A percentile compares a stretch with the other conserved stretches of the same genome.
phyloP scores from a whole-genome alignment of 176 grass and related monocot species.

The Panicum miliaceum region DNA sequence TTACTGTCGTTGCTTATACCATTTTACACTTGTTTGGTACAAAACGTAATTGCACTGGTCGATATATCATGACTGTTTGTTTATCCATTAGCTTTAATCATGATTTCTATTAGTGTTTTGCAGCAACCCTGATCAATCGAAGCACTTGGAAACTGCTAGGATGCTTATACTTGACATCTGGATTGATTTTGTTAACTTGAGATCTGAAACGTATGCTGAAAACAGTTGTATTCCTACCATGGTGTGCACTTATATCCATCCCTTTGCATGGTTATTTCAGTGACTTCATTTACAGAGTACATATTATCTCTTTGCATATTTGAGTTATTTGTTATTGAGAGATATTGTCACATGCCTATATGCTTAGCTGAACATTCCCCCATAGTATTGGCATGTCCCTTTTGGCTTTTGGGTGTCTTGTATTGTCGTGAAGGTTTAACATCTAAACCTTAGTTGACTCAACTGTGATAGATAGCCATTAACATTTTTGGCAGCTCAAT shows the following conservation, averaged over 20 bases:
- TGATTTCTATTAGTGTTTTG: conserved; percentile 41
- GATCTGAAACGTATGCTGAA: conserved; percentile 92
- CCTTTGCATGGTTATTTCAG: conserved; percentile 9
- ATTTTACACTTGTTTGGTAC: conserved; percentile 7
- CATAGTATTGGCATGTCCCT: not conserved
- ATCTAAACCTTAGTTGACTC: conserved; percentile 1
- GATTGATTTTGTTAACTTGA: conserved; percentile 99
- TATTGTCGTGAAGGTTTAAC: not conserved
- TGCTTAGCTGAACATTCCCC: not conserved
- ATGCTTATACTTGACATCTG: conserved; percentile 81
- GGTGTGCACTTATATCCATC: conserved; percentile 53
- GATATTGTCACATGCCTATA: not conserved
- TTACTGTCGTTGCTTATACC: not conserved
- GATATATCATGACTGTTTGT: not conserved
- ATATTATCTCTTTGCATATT: conserved; percentile 25
- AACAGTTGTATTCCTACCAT: conserved; percentile 92
- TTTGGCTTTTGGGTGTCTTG: not conserved
- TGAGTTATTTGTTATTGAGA: not conserved
- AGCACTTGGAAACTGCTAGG: conserved; percentile 95
- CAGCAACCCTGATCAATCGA: conserved; percentile 99
- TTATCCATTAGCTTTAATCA: not conserved
- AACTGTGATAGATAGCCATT: conserved; percentile 5
- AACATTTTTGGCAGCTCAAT: conserved; percentile 11
- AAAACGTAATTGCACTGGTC: not conserved
- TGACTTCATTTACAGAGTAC: conserved; percentile 9